Evolutionary conservation across 2,329 filamentous ascomycete species (phyloP), one percentile per base, ranked within the genome.

Genomic region (Cytospora leucostoma): DNA sequence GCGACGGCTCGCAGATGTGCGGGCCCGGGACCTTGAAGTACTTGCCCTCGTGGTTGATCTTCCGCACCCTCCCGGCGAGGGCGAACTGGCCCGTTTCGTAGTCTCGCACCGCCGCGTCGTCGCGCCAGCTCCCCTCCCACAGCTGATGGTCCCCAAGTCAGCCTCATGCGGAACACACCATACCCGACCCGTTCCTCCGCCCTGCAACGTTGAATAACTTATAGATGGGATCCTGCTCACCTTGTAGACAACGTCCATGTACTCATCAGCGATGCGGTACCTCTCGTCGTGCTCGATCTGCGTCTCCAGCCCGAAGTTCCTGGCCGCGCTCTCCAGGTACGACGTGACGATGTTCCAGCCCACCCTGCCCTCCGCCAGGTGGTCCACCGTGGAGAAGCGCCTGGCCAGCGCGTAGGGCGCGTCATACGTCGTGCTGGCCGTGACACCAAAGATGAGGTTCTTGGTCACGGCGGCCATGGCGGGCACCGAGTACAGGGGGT

Each of bases 381-480:
- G 88, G 68, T 91, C 88, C 0, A 89, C 78, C 0, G 88, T 90
- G 0, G 84, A 87, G n/a, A 91, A 71, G 15, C 87, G 77, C 38
- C 88, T 76, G 0, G 88, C 88, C 33, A 91, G 76, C 68, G 89
- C 85, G 70, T 89, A 91, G 0, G 88, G 88, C 68, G 87, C 83
- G 70, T 91, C 88, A 65, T 91, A 91, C 0, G 87, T 89, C 1
- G 88, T 90, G 3, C 84, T 84, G 1, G 87, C 84, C 0, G 88
- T 91, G 4, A 91, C 85, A 0, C 88, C 88, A 66, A 91, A 91
- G 0, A 83, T 86, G 35, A 91, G 83, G 65, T 79, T 88, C 69
- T 87, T 81, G 0, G 88, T 91, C 0, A 79, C 88, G 1, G 88
- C 87, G 1, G 88, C 88, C 87, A 91, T 89, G 0, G 88, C 87